A percentile compares a stretch with the other conserved stretches of the same genome.
Evolutionary conservation across 768 basidiomycete genomes (phyloP).

Genomic region (Mycena amicta): DNA sequence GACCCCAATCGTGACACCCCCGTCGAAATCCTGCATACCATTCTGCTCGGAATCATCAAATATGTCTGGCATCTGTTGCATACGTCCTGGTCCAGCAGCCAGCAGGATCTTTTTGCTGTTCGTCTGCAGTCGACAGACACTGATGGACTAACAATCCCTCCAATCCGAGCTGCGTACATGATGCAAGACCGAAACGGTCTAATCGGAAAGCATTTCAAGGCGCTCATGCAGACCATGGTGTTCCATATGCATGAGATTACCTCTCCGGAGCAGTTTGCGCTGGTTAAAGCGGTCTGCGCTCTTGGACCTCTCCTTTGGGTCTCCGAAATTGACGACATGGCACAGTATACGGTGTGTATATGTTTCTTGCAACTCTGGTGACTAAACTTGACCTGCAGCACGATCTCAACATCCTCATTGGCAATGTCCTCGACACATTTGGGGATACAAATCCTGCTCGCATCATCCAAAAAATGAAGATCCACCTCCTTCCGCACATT

Average conservation of each 20-base stretch:
- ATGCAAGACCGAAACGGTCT: conserved; percentile 17
- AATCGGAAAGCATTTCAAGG: conserved; percentile 30
- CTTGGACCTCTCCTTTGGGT: conserved; percentile 22
- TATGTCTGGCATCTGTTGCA: conserved; percentile 2
- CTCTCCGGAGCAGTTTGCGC: conserved; percentile 3
- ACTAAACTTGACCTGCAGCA: no score
- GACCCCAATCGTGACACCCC: conserved; percentile 1
- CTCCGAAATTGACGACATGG: conserved; percentile 21
- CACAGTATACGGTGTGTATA: conserved; percentile 13
- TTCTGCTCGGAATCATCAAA: background rate
- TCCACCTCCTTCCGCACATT: conserved; percentile 25
- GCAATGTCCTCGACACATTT: conserved; percentile 26
- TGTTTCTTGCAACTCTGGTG: no score
- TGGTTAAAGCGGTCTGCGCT: conserved; percentile 19
- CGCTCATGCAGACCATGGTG: conserved; percentile 18
- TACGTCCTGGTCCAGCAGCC: conserved; percentile 3
- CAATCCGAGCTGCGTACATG: conserved; percentile 20
- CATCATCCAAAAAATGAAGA: conserved; percentile 27
- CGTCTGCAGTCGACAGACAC: conserved; percentile 17
- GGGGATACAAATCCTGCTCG: conserved; percentile 19
- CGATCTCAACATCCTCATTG: background rate
- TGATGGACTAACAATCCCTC: conserved; percentile 13
- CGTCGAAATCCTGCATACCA: conserved; percentile 5
- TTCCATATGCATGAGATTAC: conserved; percentile 12
- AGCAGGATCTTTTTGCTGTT: conserved; percentile 11